Percentiles rank a stretch among this genome's conserved stretches.
These are phyloP conservation scores for Exsudoporus floridanus DNA, from an alignment of 1,284 basidiomycete genomes.

Conservation along the genomic window DNA sequence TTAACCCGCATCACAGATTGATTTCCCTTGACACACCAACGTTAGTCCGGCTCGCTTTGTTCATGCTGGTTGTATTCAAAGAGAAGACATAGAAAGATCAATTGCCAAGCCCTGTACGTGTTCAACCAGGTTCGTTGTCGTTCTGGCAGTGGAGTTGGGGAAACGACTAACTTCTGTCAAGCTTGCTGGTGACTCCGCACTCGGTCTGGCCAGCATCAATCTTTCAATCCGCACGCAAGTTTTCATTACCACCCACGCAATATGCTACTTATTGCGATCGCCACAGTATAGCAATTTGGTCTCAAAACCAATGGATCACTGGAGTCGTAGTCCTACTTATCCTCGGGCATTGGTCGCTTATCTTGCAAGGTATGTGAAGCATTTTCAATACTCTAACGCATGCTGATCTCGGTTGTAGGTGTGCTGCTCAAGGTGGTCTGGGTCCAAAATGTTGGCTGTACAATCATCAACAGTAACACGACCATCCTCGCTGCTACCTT, in stretches of 20 bases:
- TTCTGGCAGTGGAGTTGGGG: neutral
- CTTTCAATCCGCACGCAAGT: constrained; percentile 36
- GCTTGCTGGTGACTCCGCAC: constrained; percentile 35
- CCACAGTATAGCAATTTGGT: constrained; percentile 37
- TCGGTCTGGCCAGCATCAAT: constrained; percentile 38
- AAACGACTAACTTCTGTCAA: constrained; percentile 13
- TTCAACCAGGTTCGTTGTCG: constrained; percentile 34
- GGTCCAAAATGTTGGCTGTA: constrained; percentile 37
- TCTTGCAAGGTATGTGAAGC: constrained; percentile 27
- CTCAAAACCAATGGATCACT: constrained; percentile 34
- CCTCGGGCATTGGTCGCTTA: constrained; percentile 38
- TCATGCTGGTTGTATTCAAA: neutral
- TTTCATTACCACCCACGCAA: neutral
- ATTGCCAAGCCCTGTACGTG: constrained; percentile 33
- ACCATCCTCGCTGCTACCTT: constrained; percentile 44
- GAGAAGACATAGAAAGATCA: constrained; percentile 16
- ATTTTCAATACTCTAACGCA: neutral
- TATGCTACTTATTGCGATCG: neutral
- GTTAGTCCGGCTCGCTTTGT: constrained; percentile 15
- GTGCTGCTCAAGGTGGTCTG: constrained; percentile 41
- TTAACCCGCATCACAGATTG: constrained; percentile 22
- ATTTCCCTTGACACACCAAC: constrained; percentile 31
- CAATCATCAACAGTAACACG: constrained; percentile 39
- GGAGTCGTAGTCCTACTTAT: constrained; percentile 32
- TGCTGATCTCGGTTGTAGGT: constrained; percentile 28